Conservation (phyloP, 495 filamentous ascomycete genomes). For the Penicillium longicatenatum region DNA sequence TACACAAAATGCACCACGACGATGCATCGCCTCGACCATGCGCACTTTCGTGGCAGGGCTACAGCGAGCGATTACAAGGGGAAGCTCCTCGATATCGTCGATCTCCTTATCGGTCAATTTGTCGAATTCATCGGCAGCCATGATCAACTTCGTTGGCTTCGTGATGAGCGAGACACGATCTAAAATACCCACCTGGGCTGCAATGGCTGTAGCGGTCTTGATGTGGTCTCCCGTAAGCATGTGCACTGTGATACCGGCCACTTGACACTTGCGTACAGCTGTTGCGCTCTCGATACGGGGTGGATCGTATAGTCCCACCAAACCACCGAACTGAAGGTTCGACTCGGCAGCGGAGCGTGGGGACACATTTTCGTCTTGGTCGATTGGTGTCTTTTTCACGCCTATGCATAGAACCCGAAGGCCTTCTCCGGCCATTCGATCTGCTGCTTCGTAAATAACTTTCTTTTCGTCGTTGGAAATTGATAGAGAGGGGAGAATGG, state of each 20-base stretch:
- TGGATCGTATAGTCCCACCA: slow-evolving; percentile 69
- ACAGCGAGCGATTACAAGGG: slow-evolving; percentile 70
- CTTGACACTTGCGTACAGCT: slow-evolving; percentile 53
- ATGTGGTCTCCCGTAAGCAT: slow-evolving; percentile 72
- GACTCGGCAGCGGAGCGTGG: slow-evolving; percentile 51
- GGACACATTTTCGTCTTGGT: slow-evolving; percentile 27
- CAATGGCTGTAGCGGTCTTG: slow-evolving; percentile 63
- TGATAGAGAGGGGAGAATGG: slow-evolving; percentile 59
- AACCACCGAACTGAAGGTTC: slow-evolving; percentile 56
- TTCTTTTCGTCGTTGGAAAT: slow-evolving; percentile 50
- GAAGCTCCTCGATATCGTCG: slow-evolving; percentile 61
- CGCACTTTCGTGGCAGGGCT: slow-evolving; percentile 69
- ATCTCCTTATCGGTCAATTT: slow-evolving; percentile 59
- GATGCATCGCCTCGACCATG: slow-evolving; percentile 71
- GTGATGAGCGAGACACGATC: slow-evolving; percentile 44
- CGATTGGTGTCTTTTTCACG: slow-evolving; percentile 41
- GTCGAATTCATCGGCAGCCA: slow-evolving; percentile 67
- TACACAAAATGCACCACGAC: slow-evolving; percentile 62
- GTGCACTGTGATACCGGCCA: slow-evolving; percentile 66
- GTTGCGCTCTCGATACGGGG: slow-evolving; percentile 65
- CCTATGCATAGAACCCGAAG: slow-evolving; percentile 79
- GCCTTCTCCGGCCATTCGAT: slow-evolving; percentile 70
- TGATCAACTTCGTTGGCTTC: slow-evolving; percentile 56
- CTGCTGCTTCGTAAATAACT: slow-evolving; percentile 60
- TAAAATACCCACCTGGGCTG: slow-evolving; percentile 64